Evolutionary conservation across 306 rosid species (phyloP).

Genomic region (Nissolia schottii): DNA sequence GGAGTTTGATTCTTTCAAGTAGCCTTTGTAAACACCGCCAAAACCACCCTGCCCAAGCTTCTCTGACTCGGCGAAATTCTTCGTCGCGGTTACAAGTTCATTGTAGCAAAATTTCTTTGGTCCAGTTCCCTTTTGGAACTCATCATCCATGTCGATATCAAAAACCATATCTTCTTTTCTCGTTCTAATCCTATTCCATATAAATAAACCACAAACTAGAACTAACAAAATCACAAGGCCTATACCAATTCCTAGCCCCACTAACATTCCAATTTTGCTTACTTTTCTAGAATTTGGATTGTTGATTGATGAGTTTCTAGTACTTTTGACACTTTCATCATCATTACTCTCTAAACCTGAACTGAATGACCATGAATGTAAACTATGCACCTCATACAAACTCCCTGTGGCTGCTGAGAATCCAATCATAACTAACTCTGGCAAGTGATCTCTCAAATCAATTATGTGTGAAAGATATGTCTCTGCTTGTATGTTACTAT

Average conservation of each 20-base stretch:
- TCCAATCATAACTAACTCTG: slow-evolving; percentile 18
- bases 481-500: background rate
- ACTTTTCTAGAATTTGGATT: too few species aligned
- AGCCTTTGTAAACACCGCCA: background rate
- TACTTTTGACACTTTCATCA: background rate
- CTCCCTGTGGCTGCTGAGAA: slow-evolving; percentile 24
- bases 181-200: background rate
- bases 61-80: slow-evolving; percentile 9
- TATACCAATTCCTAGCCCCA: background rate
- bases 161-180: background rate
- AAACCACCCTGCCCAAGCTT: slow-evolving; percentile 13
- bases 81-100: slow-evolving; percentile 14
- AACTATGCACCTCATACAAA: background rate
- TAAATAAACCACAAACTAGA: background rate
- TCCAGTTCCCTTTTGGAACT: slow-evolving; percentile 25
- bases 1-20: background rate
- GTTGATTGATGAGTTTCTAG: too few species aligned
- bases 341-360: background rate
- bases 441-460: slow-evolving; percentile 18
- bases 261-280: too few species aligned
- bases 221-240: background rate
- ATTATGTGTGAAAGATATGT: background rate
- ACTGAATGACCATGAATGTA: slow-evolving; percentile 19
- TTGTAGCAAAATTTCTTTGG: slow-evolving; percentile 13
- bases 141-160: slow-evolving; percentile 15